phyloP scores from a whole-genome alignment of 2,329 filamentous ascomycete genomes.

The Phialophora chinensis region DNA sequence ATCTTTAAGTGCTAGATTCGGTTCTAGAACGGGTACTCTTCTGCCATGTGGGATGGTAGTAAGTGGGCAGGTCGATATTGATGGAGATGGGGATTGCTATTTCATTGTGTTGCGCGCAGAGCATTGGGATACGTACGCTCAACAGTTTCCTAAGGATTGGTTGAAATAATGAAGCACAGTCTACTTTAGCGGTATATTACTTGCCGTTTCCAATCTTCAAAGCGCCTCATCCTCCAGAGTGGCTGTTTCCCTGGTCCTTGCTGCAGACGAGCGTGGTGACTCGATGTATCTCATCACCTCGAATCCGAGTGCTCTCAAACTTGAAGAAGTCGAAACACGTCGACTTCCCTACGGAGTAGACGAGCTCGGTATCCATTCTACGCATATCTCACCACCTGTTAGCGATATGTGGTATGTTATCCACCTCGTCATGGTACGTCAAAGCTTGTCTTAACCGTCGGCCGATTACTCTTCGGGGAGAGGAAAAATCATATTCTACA shows the following conservation, averaged over 20 bases:
- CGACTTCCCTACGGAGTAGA: background rate
- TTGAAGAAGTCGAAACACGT: background rate
- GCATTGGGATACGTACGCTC: too few species aligned
- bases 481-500: background rate
- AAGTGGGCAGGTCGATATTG: background rate
- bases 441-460: background rate
- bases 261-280: background rate
- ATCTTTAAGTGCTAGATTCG: background rate
- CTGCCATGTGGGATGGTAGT: background rate
- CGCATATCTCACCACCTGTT: background rate
- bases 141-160: too few species aligned
- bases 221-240: background rate
- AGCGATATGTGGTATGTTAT: background rate
- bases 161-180: background rate
- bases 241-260: background rate
- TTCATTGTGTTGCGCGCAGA: background rate
- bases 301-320: background rate
- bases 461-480: background rate
- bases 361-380: background rate
- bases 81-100: background rate
- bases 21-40: background rate
- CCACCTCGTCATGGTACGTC: too few species aligned
- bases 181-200: background rate
- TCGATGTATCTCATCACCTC: background rate
- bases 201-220: background rate